Conservation (phyloP, 2,329 filamentous ascomycete species). For the Stemphylium beticola region DNA sequence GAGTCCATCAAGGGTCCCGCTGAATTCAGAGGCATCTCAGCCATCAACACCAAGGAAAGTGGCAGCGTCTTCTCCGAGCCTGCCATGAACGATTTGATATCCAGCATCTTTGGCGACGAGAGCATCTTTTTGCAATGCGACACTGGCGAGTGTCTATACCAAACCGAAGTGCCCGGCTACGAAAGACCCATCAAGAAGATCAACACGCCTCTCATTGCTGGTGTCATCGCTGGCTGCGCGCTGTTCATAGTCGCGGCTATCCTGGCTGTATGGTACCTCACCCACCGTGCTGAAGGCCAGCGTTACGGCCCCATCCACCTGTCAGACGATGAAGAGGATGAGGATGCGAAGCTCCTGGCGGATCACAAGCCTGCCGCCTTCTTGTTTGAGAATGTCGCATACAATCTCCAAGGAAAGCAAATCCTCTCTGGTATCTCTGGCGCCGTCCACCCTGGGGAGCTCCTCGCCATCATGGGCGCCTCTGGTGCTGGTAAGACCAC, state of each 20-base stretch:
- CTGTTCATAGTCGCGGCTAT: slow-evolving; percentile 90
- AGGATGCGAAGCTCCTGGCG: slow-evolving; percentile 82
- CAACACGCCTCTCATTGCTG: slow-evolving; percentile 94
- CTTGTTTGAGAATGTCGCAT: slow-evolving; percentile 86
- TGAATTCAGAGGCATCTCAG: slow-evolving; percentile 73
- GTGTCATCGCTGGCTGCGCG: slow-evolving; percentile 84
- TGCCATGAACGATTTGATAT: slow-evolving; percentile 89
- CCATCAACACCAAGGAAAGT: slow-evolving; percentile 64
- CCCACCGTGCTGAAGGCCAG: slow-evolving; percentile 68
- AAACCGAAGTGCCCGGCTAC: slow-evolving; percentile 92
- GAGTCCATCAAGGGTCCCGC: slow-evolving; percentile 87
- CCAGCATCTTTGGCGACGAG: slow-evolving; percentile 84
- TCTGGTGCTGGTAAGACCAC: slow-evolving; percentile 98
- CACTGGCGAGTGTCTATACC: slow-evolving; percentile 90
- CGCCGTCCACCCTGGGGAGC: slow-evolving; percentile 90
- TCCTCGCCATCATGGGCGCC: slow-evolving; percentile 97
- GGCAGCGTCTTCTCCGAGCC: slow-evolving; percentile 90
- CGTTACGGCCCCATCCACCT: slow-evolving; percentile 77
- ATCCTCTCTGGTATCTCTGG: slow-evolving; percentile 83
- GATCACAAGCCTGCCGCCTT: slow-evolving; percentile 91
- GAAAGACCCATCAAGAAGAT: slow-evolving; percentile 88
- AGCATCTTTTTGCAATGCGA: slow-evolving; percentile 84
- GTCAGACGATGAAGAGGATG: slow-evolving; percentile 82
- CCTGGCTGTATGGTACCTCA: slow-evolving; percentile 84
- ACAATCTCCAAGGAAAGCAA: slow-evolving; percentile 83